These are phyloP conservation scores for Nematodospora anomalae DNA, from an alignment of 1,139 yeast species.

Conservation along the genomic window DNA sequence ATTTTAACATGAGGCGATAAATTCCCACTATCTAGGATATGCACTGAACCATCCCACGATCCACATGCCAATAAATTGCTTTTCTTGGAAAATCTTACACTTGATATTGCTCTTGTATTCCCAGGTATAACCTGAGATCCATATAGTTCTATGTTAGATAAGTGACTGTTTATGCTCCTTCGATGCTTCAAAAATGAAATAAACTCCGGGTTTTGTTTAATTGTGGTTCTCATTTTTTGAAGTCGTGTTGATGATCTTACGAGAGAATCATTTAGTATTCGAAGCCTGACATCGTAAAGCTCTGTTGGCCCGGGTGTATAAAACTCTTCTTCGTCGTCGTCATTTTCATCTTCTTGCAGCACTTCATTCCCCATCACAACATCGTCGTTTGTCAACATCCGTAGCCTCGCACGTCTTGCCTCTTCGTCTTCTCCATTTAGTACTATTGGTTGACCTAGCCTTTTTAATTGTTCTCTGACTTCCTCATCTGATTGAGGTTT, in stretches of 20 bases:
- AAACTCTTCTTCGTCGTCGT: constrained; percentile 71
- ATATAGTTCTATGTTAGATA: constrained; percentile 43
- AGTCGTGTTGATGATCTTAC: constrained; percentile 45
- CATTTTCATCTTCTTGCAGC: constrained; percentile 34
- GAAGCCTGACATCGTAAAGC: constrained; percentile 54
- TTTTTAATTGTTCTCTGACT: constrained; percentile 50
- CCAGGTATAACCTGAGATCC: constrained; percentile 70
- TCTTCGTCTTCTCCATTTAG: constrained; percentile 60
- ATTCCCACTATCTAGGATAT: constrained; percentile 32
- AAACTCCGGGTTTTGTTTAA: constrained; percentile 21
- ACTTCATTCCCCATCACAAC: constrained; percentile 19
- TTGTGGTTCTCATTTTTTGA: constrained; percentile 20
- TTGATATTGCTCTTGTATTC: constrained; percentile 67
- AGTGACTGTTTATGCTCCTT: constrained; percentile 39
- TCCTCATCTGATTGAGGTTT: constrained; percentile 65
- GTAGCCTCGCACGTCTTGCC: constrained; percentile 60
- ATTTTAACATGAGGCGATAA: constrained; percentile 24
- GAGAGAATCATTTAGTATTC: constrained; percentile 54
- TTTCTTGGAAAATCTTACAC: constrained; percentile 47
- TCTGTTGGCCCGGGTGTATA: constrained; percentile 75
- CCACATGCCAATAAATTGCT: constrained; percentile 56
- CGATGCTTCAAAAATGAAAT: constrained; percentile 41
- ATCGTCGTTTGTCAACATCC: background rate
- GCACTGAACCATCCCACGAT: constrained; percentile 80
- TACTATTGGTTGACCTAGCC: constrained; percentile 59